phyloP scores from a whole-genome alignment of 2,329 filamentous ascomycete species.

The Hortaea sp. region DNA sequence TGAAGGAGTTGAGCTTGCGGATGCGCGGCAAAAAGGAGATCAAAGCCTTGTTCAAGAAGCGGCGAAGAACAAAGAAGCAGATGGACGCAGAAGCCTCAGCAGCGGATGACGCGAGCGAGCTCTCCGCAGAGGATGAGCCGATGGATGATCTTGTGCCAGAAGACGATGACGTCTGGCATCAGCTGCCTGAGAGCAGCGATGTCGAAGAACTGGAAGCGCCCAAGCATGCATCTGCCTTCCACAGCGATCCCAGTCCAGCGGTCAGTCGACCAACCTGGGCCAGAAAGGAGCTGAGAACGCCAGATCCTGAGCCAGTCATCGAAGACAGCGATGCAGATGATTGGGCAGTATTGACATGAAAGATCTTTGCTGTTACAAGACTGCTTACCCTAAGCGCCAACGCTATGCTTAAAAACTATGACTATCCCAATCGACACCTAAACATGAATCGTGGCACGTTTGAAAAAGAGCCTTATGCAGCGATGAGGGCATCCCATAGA shows the following conservation, averaged over 20 bases:
- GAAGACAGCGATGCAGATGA: constrained; percentile 48
- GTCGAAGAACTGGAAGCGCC: constrained; percentile 19
- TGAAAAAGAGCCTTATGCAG: background rate
- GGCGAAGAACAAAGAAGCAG: constrained; percentile 9
- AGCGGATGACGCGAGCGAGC: constrained; percentile 13
- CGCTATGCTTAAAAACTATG: background rate
- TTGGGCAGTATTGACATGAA: constrained; percentile 24
- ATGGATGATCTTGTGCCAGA: constrained; percentile 9
- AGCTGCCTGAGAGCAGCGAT: constrained; percentile 18
- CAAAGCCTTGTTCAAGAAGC: constrained; percentile 50
- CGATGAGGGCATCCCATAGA: constrained; percentile 50
- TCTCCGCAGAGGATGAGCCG: constrained; percentile 8
- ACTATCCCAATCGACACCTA: background rate
- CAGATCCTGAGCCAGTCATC: constrained; percentile 30
- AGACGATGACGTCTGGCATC: constrained; percentile 23
- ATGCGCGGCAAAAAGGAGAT: constrained; percentile 61
- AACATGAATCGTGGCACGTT: background rate
- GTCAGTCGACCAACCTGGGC: background rate
- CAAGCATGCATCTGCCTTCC: constrained; percentile 5
- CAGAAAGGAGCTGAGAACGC: background rate
- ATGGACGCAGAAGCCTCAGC: constrained; percentile 5
- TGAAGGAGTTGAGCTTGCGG: constrained; percentile 72
- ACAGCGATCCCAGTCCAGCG: constrained; percentile 14
- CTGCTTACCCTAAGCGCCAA: background rate
- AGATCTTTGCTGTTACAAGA: background rate